Conservation (phyloP, 2,329 filamentous ascomycete genomes). For the Aspergillus sp. region DNA sequence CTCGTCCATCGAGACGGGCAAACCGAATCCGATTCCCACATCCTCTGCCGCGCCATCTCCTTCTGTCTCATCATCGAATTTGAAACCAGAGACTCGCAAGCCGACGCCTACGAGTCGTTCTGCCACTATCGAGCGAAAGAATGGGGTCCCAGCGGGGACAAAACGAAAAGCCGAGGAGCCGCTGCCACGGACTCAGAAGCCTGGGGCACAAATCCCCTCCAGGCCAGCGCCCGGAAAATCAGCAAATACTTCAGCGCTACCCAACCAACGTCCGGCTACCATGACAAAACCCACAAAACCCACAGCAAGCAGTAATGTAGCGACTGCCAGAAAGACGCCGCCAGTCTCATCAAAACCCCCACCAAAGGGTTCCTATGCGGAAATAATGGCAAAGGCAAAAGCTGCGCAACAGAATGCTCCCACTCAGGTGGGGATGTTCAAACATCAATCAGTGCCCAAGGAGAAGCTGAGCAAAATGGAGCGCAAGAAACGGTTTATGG, state of each 20-base stretch:
- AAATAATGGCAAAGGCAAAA: constrained; percentile 60
- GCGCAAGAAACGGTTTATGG: constrained; percentile 46
- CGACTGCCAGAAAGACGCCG: constrained; percentile 20
- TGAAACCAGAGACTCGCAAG: constrained; percentile 25
- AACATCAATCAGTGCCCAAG: constrained; percentile 54
- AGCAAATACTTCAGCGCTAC: constrained; percentile 19
- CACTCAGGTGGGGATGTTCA: constrained; percentile 52
- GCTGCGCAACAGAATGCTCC: constrained; percentile 50
- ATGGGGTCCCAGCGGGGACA: constrained; percentile 22
- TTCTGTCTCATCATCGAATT: constrained; percentile 22
- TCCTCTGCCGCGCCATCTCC: constrained; percentile 23
- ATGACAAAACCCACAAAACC: constrained; percentile 22
- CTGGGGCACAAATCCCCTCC: constrained; percentile 21
- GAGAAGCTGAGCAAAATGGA: constrained; percentile 59
- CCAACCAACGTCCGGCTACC: constrained; percentile 21
- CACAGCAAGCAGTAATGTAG: constrained; percentile 17
- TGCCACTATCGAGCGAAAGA: constrained; percentile 18
- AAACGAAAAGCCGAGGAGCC: constrained; percentile 48
- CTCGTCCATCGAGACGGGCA: constrained; percentile 49
- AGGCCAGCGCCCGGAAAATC: constrained; percentile 12
- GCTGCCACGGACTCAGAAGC: constrained; percentile 30
- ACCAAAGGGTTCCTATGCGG: constrained; percentile 60
- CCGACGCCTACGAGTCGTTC: constrained; percentile 17
- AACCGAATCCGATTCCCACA: constrained; percentile 30
- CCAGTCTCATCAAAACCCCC: constrained; percentile 43